Evolutionary conservation across 805 yeast genomes (phyloP).

Genomic region (Debaryomyces maramus): DNA sequence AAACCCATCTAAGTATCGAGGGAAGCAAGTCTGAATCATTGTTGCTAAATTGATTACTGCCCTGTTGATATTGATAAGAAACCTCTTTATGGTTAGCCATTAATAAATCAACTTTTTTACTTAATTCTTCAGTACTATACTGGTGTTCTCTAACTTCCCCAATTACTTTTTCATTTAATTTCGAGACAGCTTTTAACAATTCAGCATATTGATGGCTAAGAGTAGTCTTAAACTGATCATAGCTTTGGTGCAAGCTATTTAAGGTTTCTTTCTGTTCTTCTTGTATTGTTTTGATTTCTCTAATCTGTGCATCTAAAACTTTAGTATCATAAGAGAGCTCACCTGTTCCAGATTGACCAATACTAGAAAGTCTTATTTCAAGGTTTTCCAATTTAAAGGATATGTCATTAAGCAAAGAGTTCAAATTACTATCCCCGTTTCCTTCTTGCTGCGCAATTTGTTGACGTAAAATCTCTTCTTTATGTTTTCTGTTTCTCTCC

Average conservation of each 20-base stretch:
- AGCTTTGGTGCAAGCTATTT: conserved; percentile 16
- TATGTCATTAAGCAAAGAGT: conserved; percentile 3
- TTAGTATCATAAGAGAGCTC: conserved; percentile 5
- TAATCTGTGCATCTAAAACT: conserved; percentile 14
- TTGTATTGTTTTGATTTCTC: conserved; percentile 13
- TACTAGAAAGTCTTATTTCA: conserved; percentile 4
- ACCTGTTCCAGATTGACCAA: not conserved
- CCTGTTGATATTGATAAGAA: conserved; percentile 25
- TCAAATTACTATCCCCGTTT: not conserved
- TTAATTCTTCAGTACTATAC: conserved; percentile 30
- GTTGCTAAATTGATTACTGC: conserved; percentile 7
- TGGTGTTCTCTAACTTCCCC: conserved; percentile 45
- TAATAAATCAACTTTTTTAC: conserved; percentile 39
- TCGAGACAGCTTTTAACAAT: conserved; percentile 29
- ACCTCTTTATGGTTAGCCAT: conserved; percentile 42
- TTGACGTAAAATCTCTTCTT: conserved; percentile 15
- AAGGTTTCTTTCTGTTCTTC: conserved; percentile 17
- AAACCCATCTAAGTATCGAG: conserved; percentile 36
- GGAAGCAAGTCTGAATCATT: conserved; percentile 20
- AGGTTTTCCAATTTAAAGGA: conserved; percentile 8
- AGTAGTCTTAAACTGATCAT: conserved; percentile 26
- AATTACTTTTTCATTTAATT: conserved; percentile 36
- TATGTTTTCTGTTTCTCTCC: conserved; percentile 31
- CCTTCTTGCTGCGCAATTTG: conserved; percentile 3
- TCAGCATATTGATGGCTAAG: conserved; percentile 33